Conservation (phyloP, 139 green algal genomes). For the Dunaliella primolecta region DNA sequence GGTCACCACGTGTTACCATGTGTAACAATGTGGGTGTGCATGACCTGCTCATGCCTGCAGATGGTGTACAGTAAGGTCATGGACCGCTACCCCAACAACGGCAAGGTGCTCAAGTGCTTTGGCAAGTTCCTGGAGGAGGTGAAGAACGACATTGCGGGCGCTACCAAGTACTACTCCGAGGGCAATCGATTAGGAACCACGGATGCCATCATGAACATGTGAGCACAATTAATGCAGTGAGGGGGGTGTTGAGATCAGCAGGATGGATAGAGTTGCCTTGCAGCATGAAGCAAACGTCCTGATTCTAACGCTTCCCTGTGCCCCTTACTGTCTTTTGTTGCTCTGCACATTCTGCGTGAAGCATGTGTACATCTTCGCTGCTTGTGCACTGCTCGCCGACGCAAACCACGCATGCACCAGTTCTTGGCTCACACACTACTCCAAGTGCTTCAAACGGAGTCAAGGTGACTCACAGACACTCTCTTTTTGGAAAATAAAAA, state of each 20-base stretch:
- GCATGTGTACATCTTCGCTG: not conserved
- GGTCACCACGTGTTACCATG: no score
- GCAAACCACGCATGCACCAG: no score
- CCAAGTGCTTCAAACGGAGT: no score
- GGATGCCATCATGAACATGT: slow-evolving; percentile 10
- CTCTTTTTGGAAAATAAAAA: not conserved
- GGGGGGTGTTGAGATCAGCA: not conserved
- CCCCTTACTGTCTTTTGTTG: no score
- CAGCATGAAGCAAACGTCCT: no score
- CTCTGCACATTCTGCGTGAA: not conserved
- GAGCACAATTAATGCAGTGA: not conserved
- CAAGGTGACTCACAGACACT: no score
- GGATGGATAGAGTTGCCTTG: no score
- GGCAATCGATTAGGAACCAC: slow-evolving; percentile 3
- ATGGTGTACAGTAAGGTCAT: slow-evolving; percentile 17
- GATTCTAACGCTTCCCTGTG: no score
- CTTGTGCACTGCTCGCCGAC: no score
- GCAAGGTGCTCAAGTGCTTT: slow-evolving; percentile 41
- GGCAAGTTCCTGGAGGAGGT: slow-evolving; percentile 42
- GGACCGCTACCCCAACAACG: slow-evolving; percentile 43
- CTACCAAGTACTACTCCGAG: slow-evolving; percentile 21
- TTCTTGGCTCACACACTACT: no score
- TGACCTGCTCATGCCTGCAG: not conserved
- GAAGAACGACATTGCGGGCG: slow-evolving; percentile 18
- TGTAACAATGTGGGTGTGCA: slow-evolving; percentile 8